These are phyloP conservation scores for Funneliformis mosseae DNA, from an alignment of 192 early-diverging fungal genomes.

Conservation along the genomic window DNA sequence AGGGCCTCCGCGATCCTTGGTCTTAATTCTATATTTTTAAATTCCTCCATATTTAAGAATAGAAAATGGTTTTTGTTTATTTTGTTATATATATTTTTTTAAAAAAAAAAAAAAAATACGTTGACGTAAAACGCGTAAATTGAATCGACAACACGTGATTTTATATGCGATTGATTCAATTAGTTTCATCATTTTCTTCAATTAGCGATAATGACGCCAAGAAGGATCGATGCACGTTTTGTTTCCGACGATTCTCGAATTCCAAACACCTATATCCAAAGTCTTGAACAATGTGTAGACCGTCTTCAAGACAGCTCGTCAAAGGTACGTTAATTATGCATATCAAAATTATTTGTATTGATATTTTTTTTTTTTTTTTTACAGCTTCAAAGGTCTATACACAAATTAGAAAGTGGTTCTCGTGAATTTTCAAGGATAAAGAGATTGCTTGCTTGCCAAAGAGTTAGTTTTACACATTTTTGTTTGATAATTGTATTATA, in stretches of 20 bases:
- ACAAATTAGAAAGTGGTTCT: background rate
- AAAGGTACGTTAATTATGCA: background rate
- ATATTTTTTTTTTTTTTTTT: background rate
- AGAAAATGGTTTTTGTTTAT: too few species aligned
- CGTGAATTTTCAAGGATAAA: background rate
- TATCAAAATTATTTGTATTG: background rate
- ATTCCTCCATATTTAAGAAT: slow-evolving; percentile 1
- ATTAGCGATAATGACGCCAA: background rate
- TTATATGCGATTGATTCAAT: background rate
- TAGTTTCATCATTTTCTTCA: too few species aligned
- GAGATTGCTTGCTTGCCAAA: background rate
- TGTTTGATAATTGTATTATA: background rate
- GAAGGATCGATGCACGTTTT: background rate
- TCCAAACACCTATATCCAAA: slow-evolving; percentile 14
- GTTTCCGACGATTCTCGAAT: background rate
- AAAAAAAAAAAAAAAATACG: too few species aligned
- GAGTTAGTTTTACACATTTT: background rate
- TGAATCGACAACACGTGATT: background rate
- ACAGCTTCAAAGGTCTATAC: slow-evolving; percentile 2
- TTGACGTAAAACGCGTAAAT: too few species aligned
- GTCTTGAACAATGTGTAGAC: slow-evolving; percentile 9
- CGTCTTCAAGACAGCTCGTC: slow-evolving; percentile 5
- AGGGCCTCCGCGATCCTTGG: slow-evolving; percentile 23
- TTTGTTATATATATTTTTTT: too few species aligned
- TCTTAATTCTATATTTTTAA: slow-evolving; percentile 5